Evolutionary conservation across 495 filamentous ascomycete species (phyloP).

Genomic region (Neurospora hispaniola): DNA sequence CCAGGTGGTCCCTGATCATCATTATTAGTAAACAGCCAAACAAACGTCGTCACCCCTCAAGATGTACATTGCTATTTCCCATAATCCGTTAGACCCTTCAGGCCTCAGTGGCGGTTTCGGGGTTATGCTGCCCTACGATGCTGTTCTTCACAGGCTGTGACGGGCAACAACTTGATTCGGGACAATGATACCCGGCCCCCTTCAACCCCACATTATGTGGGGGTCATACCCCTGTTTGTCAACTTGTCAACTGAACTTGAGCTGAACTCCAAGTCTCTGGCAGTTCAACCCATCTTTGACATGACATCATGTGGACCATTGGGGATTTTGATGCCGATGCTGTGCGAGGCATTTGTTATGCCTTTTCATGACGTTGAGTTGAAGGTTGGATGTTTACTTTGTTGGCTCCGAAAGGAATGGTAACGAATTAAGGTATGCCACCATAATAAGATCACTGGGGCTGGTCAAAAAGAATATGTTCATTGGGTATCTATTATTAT

Average conservation of each 20-base stretch:
- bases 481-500: not conserved
- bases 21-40: not conserved
- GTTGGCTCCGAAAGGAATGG: not conserved
- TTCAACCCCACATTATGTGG: not conserved
- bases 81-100: not conserved
- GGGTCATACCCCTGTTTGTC: not conserved
- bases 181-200: not conserved
- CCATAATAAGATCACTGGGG: not conserved
- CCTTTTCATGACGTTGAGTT: no score
- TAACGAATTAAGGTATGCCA: fast-evolving
- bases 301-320: not conserved
- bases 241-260: not conserved
- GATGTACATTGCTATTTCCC: not conserved
- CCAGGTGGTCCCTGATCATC: not conserved
- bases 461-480: not conserved
- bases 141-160: not conserved
- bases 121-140: not conserved
- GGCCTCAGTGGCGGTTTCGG: not conserved
- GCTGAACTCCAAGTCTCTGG: not conserved
- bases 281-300: not conserved
- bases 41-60: not conserved
- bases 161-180: not conserved
- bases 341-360: no score
- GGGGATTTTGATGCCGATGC: no score
- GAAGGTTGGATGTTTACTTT: no score